A percentile compares a stretch with the other conserved stretches of the same genome.
Conservation (phyloP, 805 yeast species). For the Lipomyces starkeyi region DNA sequence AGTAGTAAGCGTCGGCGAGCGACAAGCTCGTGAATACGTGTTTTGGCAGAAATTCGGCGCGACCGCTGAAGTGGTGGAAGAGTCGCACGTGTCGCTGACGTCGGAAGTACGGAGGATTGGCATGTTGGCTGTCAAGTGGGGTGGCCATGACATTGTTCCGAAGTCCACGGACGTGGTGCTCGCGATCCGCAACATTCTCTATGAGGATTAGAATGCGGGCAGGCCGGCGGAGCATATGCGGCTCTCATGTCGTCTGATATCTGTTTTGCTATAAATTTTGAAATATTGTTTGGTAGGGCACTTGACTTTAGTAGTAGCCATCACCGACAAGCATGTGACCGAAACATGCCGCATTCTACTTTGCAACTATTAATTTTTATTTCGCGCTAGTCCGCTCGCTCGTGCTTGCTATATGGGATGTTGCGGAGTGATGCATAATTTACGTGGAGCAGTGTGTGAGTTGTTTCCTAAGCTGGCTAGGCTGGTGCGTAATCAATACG, state of each 20-base stretch:
- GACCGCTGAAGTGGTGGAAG: slow-evolving; percentile 4
- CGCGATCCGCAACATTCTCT: slow-evolving; percentile 23
- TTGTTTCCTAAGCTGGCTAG: too few species aligned
- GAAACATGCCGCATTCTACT: too few species aligned
- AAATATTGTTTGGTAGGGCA: background rate
- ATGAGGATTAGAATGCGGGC: slow-evolving; percentile 3
- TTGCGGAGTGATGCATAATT: too few species aligned
- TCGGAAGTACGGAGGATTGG: slow-evolving; percentile 20
- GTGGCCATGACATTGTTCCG: slow-evolving; percentile 30
- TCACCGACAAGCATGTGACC: too few species aligned
- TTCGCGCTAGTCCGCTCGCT: too few species aligned
- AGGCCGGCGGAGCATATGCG: background rate
- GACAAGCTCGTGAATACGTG: slow-evolving; percentile 22
- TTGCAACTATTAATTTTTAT: too few species aligned
- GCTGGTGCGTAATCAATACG: too few species aligned
- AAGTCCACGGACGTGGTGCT: slow-evolving; percentile 30
- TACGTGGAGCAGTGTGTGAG: too few species aligned
- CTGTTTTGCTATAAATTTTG: background rate
- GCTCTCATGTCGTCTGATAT: background rate
- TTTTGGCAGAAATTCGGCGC: slow-evolving; percentile 20
- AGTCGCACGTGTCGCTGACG: background rate
- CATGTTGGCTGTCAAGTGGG: slow-evolving; percentile 28
- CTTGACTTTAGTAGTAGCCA: too few species aligned
- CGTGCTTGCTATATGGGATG: too few species aligned
- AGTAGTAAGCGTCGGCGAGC: slow-evolving; percentile 13